Percentiles rank a stretch among this genome's conserved stretches.
Evolutionary conservation across 176 grass and related monocot species (phyloP).

Genomic region (Leersia perrieri): DNA sequence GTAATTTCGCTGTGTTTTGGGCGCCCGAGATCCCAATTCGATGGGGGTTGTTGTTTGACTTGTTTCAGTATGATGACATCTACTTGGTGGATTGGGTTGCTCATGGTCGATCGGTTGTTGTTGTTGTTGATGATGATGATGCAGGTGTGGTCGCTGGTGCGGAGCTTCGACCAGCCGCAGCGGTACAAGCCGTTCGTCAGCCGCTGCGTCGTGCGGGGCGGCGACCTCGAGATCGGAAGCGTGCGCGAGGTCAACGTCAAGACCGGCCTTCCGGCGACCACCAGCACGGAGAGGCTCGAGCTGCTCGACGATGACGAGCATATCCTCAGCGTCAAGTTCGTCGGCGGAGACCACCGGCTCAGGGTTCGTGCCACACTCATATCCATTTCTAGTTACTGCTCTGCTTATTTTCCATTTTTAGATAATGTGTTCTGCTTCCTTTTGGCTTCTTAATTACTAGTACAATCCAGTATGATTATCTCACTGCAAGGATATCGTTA

Average conservation of each 20-base stretch:
- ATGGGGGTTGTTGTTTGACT: background rate
- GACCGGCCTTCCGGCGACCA: constrained; percentile 83
- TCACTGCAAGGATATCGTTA: background rate
- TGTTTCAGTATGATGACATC: background rate
- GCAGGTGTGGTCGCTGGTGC: constrained; percentile 85
- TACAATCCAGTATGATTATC: background rate
- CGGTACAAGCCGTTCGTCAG: constrained; percentile 87
- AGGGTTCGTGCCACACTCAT: constrained; percentile 36
- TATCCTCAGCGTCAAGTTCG: constrained; percentile 74
- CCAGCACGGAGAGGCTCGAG: constrained; percentile 72
- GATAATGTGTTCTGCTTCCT: background rate
- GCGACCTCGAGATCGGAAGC: constrained; percentile 69
- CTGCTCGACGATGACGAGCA: constrained; percentile 74
- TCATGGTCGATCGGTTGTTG: background rate
- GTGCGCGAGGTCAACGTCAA: constrained; percentile 77
- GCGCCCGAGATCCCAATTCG: background rate
- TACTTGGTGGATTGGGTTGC: background rate
- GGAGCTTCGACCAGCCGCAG: constrained; percentile 93
- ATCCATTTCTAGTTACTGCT: background rate
- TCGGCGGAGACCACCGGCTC: constrained; percentile 81
- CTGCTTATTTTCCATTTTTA: background rate
- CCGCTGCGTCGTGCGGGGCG: constrained; percentile 67
- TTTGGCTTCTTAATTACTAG: background rate
- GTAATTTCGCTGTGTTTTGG: background rate
- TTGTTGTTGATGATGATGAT: background rate